These are phyloP conservation scores for Ogataea nakhonphanomensis DNA, from an alignment of 805 yeast species.

Conservation along the genomic window DNA sequence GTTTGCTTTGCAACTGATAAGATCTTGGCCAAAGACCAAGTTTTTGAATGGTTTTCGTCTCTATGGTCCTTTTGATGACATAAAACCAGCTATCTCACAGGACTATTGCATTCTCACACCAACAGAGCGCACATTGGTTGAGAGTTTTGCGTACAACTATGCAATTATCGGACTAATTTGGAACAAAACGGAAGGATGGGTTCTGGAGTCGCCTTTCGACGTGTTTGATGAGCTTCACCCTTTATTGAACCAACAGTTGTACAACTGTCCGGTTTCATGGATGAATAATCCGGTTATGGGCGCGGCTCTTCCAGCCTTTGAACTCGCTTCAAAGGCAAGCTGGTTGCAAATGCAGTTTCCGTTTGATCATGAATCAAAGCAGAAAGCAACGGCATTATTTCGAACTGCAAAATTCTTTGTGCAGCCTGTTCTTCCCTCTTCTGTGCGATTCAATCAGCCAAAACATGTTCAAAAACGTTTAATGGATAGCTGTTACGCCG, in stretches of 20 bases:
- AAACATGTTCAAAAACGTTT: constrained; percentile 17
- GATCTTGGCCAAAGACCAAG: constrained; percentile 24
- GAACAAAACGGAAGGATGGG: constrained; percentile 22
- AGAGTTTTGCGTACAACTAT: constrained; percentile 43
- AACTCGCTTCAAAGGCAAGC: constrained; percentile 35
- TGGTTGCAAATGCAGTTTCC: constrained; percentile 30
- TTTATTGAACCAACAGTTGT: constrained; percentile 33
- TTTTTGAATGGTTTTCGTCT: background rate
- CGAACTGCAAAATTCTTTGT: constrained; percentile 13
- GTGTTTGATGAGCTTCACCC: constrained; percentile 34
- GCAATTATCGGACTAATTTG: constrained; percentile 34
- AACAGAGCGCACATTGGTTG: constrained; percentile 37
- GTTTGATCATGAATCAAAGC: background rate
- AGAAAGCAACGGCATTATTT: too few relatives aligned
- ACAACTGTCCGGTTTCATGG: constrained; percentile 32
- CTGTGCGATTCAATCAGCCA: constrained; percentile 13
- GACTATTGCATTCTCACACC: background rate
- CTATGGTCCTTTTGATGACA: background rate
- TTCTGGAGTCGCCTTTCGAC: constrained; percentile 39
- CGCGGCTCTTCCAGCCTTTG: constrained; percentile 35
- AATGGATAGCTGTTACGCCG: constrained; percentile 17
- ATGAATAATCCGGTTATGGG: constrained; percentile 41
- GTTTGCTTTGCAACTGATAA: constrained; percentile 35
- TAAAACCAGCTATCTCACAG: background rate
- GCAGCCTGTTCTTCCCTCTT: constrained; percentile 18